Percentiles rank a stretch among this genome's conserved stretches.
Conservation (phyloP, 345 rosid genomes). For the Lenwebbia sp. region DNA sequence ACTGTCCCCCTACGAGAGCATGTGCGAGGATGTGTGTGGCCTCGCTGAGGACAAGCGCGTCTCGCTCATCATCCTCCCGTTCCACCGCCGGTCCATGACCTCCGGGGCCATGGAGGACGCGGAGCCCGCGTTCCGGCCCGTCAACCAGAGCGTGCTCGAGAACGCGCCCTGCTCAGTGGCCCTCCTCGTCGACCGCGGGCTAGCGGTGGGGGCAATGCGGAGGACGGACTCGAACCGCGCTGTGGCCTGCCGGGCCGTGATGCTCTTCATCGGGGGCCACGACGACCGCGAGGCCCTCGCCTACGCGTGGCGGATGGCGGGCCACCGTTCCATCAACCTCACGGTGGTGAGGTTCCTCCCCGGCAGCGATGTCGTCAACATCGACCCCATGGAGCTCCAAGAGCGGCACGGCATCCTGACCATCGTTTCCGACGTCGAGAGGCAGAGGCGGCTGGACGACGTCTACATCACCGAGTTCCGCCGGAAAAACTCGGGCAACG, state of each 20-base stretch:
- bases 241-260: neutral
- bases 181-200: conserved; percentile 21
- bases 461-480: conserved; percentile 21
- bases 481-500: neutral
- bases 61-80: conserved; percentile 45
- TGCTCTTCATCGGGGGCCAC: conserved; percentile 28
- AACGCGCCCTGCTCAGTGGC: conserved; percentile 21
- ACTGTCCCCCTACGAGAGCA: conserved; percentile 41
- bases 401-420: neutral
- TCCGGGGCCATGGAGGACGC: conserved; percentile 9
- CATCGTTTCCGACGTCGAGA: neutral
- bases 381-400: neutral
- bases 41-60: conserved; percentile 52
- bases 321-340: conserved; percentile 1
- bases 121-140: conserved; percentile 1
- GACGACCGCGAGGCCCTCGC: conserved; percentile 35
- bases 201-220: neutral
- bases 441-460: conserved; percentile 11
- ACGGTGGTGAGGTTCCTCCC: conserved; percentile 14
- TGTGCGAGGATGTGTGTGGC: conserved; percentile 55
- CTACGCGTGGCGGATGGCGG: conserved; percentile 21
- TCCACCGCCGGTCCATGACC: conserved; percentile 7
- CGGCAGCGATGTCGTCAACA: neutral
- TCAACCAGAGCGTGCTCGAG: conserved; percentile 11
- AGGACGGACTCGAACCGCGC: neutral